Evolutionary conservation across 345 rosid genomes (phyloP).

Genomic region (Hirschfeldia incana): DNA sequence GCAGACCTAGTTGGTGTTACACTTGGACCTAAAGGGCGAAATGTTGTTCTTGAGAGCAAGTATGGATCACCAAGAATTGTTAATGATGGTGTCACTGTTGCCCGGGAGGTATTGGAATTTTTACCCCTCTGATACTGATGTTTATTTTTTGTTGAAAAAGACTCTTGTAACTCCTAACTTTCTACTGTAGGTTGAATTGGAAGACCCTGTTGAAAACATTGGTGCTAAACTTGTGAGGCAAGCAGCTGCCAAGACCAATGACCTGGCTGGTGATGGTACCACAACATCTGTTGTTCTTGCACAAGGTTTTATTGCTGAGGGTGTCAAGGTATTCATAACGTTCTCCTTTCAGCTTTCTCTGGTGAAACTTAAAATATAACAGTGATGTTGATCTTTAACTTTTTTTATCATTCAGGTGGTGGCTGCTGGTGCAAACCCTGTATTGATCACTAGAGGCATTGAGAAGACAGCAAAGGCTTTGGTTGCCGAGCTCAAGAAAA

Average conservation of each 20-base stretch:
- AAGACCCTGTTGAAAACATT: constrained; percentile 97
- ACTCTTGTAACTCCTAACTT: neutral
- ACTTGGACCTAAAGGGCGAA: constrained; percentile 95
- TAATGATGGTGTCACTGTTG: constrained; percentile 97
- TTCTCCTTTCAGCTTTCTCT: constrained; percentile 5
- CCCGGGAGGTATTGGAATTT: constrained; percentile 68
- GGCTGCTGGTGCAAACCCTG: constrained; percentile 99
- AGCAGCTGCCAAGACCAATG: constrained; percentile 98
- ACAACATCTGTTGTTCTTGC: constrained; percentile 99
- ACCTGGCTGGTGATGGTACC: constrained; percentile 98
- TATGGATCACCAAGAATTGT: constrained; percentile 98
- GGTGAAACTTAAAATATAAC: neutral
- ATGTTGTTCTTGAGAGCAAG: constrained; percentile 98
- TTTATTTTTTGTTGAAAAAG: neutral
- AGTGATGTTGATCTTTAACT: neutral
- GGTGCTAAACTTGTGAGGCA: constrained; percentile 98
- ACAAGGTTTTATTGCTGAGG: constrained; percentile 94
- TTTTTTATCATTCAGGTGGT: constrained; percentile 59
- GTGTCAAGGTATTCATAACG: constrained; percentile 70
- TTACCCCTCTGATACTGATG: neutral
- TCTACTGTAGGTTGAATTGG: constrained; percentile 79
- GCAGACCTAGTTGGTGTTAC: constrained; percentile 98
- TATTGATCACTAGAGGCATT: constrained; percentile 89
- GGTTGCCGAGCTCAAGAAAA: constrained; percentile 69
- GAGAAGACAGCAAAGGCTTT: constrained; percentile 91